phyloP scores from a whole-genome alignment of 345 rosid genomes.

The Erucastrum elatum region DNA sequence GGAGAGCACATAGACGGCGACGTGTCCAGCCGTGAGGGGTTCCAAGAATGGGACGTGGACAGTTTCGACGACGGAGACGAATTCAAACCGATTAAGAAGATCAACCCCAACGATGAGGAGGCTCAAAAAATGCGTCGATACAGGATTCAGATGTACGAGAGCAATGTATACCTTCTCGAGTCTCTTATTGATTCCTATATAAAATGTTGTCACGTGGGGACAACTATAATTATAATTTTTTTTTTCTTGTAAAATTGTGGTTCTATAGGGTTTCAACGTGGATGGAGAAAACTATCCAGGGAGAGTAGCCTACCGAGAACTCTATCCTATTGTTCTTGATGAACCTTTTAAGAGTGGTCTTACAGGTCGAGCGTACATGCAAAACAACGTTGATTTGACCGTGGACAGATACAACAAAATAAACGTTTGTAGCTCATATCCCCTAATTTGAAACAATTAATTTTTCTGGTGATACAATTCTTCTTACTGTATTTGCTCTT shows the following conservation, averaged over 20 bases:
- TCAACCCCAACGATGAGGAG: conserved; percentile 12
- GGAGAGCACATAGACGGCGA: background rate
- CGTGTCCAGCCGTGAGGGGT: background rate
- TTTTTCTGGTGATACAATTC: background rate
- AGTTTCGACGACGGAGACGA: conserved; percentile 12
- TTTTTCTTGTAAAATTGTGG: background rate
- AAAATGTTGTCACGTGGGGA: too few relatives aligned
- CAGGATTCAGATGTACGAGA: conserved; percentile 4
- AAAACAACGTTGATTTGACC: background rate
- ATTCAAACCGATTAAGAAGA: background rate
- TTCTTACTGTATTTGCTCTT: background rate
- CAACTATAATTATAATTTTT: background rate
- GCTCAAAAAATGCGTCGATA: conserved; percentile 12
- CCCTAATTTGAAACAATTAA: background rate
- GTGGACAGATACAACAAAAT: background rate
- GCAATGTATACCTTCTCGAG: background rate
- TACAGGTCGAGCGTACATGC: background rate
- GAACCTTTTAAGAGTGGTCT: background rate
- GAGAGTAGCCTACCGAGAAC: background rate
- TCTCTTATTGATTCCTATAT: background rate
- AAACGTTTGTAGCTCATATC: background rate
- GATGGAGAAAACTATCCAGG: background rate
- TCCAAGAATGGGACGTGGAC: conserved; percentile 29
- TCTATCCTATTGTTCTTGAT: background rate
- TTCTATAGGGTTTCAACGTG: conserved; percentile 13